Conservation (phyloP, 2,329 filamentous ascomycete species). For the Pseudogymnoascus sp. region DNA sequence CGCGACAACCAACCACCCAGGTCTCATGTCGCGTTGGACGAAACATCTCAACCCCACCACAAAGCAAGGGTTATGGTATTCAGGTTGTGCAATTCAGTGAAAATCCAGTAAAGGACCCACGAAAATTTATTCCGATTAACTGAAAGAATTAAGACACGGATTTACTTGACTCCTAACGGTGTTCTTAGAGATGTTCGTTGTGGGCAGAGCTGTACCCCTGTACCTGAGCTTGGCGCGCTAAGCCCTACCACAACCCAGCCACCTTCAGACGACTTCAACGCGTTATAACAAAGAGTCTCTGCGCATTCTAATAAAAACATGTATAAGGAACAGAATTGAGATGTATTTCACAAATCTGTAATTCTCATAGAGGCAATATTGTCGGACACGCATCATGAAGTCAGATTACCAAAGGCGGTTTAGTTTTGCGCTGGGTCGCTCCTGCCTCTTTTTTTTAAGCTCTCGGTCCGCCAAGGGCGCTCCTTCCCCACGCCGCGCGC, state of each 20-base stretch:
- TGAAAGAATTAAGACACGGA: neutral
- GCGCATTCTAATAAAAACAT: neutral
- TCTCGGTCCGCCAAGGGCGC: neutral
- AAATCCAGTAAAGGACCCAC: neutral
- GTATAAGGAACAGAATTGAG: neutral
- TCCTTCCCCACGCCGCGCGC: neutral
- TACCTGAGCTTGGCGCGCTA: neutral
- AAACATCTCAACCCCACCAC: conserved; percentile 5
- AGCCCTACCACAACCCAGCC: conserved; percentile 3
- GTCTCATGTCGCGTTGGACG: conserved; percentile 2
- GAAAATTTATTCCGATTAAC: neutral
- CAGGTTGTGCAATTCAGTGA: neutral
- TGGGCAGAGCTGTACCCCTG: neutral
- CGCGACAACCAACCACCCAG: conserved; percentile 1
- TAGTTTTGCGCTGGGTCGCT: neutral
- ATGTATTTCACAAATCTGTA: neutral
- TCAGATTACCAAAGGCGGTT: neutral
- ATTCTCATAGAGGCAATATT: neutral
- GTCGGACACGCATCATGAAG: neutral
- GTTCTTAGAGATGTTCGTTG: neutral
- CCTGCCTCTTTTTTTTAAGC: neutral
- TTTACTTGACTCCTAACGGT: neutral
- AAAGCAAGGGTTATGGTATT: neutral
- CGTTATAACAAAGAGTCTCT: neutral
- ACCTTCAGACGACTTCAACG: neutral